Evolutionary conservation across 208 protist species (phyloP).

Genomic region (Trypanosoma congolense): DNA sequence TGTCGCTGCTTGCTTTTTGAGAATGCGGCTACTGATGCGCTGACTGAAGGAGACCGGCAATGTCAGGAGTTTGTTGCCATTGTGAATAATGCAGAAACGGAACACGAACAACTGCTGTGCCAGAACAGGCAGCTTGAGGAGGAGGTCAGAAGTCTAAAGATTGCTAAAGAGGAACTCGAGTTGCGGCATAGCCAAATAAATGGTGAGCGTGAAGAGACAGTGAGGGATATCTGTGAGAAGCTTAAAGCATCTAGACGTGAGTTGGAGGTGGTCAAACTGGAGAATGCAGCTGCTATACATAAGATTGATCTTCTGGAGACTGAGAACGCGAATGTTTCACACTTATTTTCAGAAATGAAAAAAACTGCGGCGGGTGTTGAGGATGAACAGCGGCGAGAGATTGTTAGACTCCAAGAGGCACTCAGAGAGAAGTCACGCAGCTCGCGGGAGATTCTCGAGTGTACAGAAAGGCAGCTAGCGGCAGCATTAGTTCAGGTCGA

Average conservation of each 20-base stretch:
- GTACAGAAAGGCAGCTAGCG: background rate
- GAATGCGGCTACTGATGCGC: conserved; percentile 44
- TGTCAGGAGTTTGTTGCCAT: conserved; percentile 31
- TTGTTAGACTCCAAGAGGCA: conserved; percentile 25
- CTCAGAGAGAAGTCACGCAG: conserved; percentile 4
- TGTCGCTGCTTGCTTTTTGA: conserved; percentile 53
- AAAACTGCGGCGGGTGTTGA: conserved; percentile 28
- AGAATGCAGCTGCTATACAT: conserved; percentile 19
- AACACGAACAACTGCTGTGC: conserved; percentile 44
- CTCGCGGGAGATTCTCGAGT: background rate
- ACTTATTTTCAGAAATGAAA: conserved; percentile 44
- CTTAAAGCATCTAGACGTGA: conserved; percentile 41
- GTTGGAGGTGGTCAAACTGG: conserved; percentile 30
- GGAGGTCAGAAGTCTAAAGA: conserved; percentile 26
- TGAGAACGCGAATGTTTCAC: conserved; percentile 35
- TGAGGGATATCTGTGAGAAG: conserved; percentile 35
- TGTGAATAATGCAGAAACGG: conserved; percentile 48
- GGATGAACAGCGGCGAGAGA: conserved; percentile 33
- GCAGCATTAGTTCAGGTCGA: conserved; percentile 23
- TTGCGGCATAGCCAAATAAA: conserved; percentile 27
- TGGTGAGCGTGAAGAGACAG: conserved; percentile 23
- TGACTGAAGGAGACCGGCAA: conserved; percentile 59
- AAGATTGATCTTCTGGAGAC: conserved; percentile 27
- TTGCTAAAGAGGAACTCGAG: conserved; percentile 19
- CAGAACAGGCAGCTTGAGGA: conserved; percentile 37